Conservation (phyloP, 2,329 filamentous ascomycete species). For the Tolypocladium album region DNA sequence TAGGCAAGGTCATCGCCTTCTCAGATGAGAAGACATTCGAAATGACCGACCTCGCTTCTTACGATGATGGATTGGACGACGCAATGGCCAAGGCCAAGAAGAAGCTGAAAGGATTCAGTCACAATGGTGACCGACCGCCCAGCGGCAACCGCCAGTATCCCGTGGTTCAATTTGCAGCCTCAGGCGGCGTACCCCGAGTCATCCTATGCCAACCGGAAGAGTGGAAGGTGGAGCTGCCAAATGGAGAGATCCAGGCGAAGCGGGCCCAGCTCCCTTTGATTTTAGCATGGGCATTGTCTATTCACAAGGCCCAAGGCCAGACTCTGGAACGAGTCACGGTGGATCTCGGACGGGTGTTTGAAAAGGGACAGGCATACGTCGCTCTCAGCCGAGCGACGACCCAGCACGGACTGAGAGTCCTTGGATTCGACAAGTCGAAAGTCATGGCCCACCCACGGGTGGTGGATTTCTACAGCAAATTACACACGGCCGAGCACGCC, state of each 20-base stretch:
- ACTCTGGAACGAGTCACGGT: constrained; percentile 91
- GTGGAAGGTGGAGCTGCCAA: constrained; percentile 97
- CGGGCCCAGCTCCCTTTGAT: constrained; percentile 79
- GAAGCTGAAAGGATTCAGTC: constrained; percentile 43
- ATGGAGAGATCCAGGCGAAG: constrained; percentile 83
- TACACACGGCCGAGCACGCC: constrained; percentile 61
- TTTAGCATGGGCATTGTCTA: constrained; percentile 90
- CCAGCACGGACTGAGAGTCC: constrained; percentile 77
- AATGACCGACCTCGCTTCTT: constrained; percentile 29
- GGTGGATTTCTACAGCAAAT: constrained; percentile 70
- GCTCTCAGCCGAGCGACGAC: constrained; percentile 86
- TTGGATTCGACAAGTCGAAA: constrained; percentile 79
- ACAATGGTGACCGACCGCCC: constrained; percentile 26
- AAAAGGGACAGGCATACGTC: constrained; percentile 96
- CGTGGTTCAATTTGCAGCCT: constrained; percentile 70
- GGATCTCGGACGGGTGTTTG: constrained; percentile 83
- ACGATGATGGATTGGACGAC: constrained; percentile 28
- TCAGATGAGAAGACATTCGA: constrained; percentile 28
- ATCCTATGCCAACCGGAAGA: constrained; percentile 78
- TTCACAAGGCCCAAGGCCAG: constrained; percentile 96
- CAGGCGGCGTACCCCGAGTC: constrained; percentile 51
- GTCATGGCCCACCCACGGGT: constrained; percentile 92
- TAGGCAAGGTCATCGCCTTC: constrained; percentile 62
- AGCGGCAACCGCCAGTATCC: constrained; percentile 56
- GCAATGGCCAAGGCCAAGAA: constrained; percentile 38